Evolutionary conservation across 176 grass and related monocot species (phyloP).

Genomic region (Tillandsia fasciculata): DNA sequence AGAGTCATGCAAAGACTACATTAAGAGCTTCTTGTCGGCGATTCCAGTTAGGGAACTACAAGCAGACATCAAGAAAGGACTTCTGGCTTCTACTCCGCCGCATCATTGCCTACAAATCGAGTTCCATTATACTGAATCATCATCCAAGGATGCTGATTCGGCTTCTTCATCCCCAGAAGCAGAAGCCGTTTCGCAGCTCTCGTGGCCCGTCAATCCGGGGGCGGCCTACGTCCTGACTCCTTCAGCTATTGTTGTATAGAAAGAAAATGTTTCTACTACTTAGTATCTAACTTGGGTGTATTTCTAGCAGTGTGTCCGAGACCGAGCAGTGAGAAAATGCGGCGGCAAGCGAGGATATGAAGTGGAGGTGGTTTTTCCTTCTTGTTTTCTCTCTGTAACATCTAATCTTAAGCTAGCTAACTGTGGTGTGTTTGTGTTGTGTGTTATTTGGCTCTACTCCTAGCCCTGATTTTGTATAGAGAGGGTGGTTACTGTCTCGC

Average conservation of each 20-base stretch:
- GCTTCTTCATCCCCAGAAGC: too few relatives aligned
- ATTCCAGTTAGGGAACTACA: conserved; percentile 87
- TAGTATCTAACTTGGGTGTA: not conserved
- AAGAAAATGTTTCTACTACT: not conserved
- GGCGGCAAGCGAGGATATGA: not conserved
- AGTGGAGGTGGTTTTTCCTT: not conserved
- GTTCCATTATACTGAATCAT: conserved; percentile 65
- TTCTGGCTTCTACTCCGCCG: conserved; percentile 42
- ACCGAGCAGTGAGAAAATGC: not conserved
- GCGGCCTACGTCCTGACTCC: not conserved
- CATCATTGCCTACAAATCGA: conserved; percentile 91
- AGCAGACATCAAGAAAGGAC: conserved; percentile 83
- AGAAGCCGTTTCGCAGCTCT: not conserved
- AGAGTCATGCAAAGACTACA: conserved; percentile 86
- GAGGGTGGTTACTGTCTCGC: too few relatives aligned
- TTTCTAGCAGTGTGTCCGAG: not conserved
- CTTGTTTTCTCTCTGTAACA: not conserved
- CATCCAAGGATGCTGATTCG: conserved; percentile 1
- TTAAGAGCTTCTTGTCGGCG: conserved; percentile 88
- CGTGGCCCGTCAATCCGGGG: not conserved
- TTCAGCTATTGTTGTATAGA: not conserved
- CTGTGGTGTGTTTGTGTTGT: not conserved
- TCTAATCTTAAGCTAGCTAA: not conserved
- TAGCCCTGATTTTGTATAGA: not conserved
- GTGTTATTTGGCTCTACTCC: not conserved